Evolutionary conservation across 192 early-diverging fungal genomes (phyloP), one percentile per base, ranked within the genome.

Genomic region (Backusella morwellensis): DNA sequence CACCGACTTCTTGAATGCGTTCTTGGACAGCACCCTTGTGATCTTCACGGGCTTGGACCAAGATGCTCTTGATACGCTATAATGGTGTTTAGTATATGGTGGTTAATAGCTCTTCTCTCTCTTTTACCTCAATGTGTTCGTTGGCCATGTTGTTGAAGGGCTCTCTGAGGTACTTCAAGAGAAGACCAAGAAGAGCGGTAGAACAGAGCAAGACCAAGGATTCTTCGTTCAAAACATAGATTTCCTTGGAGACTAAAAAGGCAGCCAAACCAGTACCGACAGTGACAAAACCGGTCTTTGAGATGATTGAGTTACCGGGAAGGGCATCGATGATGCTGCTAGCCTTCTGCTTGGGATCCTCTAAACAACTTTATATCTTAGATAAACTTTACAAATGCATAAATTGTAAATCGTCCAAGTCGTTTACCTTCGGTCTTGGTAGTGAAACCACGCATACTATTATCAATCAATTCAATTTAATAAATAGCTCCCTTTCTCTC

Each of bases 191-290:
- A 41, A 97, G 91, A 82, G 92, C 93, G 75, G 91, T 91, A 80
- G 96, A 93, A 42, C 93, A 88, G 41, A 93, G 79, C 68, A 96
- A 81, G 70, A 97, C 92, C 66, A 98, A 87, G 54, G 95, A 90
- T 83, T 99, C 97, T 83, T 94, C 95, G 85, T 98, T 97, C 75
- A 98, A 82, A 69, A 98, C 90, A 87, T 97, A 99, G 84, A 99
- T 95, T 87, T 99, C 97, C 93, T 99, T 97, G 73, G 96, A 95
- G 80, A 99, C 92, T 44, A 94, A 84, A 84, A 91, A 95, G 44
- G 96, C 93, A 17, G 96, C 92, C 75, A 95, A 82, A 74, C 95
- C 95, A 54, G 95, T 89, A 70, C 89, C 88, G 26, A 93, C 83
- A 63, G 96, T 94, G 78, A 98, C 89, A 82, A 92, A 95, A 50